Percentiles rank a stretch among this genome's conserved stretches.
phyloP scores from a whole-genome alignment of 805 yeast genomes.

The Suhomyces prunicola region DNA sequence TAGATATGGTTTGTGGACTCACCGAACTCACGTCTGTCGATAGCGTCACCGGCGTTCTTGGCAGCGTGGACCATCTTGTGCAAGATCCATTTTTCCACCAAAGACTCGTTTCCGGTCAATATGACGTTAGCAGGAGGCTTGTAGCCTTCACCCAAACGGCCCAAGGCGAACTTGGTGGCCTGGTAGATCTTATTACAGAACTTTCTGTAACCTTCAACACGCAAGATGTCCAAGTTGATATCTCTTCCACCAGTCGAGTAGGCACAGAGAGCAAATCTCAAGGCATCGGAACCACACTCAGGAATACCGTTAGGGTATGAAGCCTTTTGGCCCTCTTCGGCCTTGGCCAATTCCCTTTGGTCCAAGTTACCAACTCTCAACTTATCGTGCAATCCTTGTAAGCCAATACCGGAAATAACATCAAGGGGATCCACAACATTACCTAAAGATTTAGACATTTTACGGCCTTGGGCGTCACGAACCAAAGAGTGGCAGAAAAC shows the following conservation, averaged over 20 bases:
- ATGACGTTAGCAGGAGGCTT: slow-evolving; percentile 67
- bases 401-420: slow-evolving; percentile 83
- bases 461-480: slow-evolving; percentile 98
- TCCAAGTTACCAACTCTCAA: slow-evolving; percentile 81
- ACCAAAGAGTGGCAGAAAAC: slow-evolving; percentile 98
- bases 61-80: slow-evolving; percentile 76
- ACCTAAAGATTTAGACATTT: slow-evolving; percentile 97
- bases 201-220: slow-evolving; percentile 98
- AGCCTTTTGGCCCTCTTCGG: slow-evolving; percentile 80
- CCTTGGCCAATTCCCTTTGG: slow-evolving; percentile 81
- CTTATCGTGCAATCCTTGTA: slow-evolving; percentile 76
- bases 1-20: slow-evolving; percentile 84
- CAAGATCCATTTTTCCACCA: slow-evolving; percentile 96
- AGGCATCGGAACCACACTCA: slow-evolving; percentile 98
- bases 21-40: slow-evolving; percentile 86
- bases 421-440: slow-evolving; percentile 95
- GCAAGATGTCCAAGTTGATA: slow-evolving; percentile 89
- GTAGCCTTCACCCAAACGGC: slow-evolving; percentile 88
- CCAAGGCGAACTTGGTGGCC: slow-evolving; percentile 94
- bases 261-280: slow-evolving; percentile 97
- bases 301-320: slow-evolving; percentile 97
- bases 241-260: slow-evolving; percentile 99
- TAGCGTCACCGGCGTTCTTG: slow-evolving; percentile 55
- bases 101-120: slow-evolving; percentile 74
- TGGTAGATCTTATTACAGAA: slow-evolving; percentile 99